Evolutionary conservation across 805 yeast species (phyloP).

Genomic region (Metschnikowia shivogae): DNA sequence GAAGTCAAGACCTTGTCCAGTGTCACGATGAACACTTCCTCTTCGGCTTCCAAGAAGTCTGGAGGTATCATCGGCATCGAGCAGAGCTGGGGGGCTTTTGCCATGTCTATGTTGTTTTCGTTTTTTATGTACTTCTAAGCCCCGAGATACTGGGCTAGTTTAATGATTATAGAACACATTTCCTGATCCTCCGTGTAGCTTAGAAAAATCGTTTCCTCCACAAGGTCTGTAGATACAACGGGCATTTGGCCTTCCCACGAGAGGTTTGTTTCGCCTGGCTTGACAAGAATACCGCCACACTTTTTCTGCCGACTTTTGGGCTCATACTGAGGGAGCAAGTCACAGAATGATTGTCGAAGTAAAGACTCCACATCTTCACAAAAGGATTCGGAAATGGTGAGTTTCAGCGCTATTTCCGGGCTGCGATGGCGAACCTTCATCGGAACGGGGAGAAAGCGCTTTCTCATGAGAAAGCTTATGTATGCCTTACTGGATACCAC

Average conservation of each 20-base stretch:
- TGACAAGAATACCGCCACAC: constrained; percentile 1
- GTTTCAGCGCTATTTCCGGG: neutral
- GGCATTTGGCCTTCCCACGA: constrained; percentile 6
- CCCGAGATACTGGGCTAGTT: constrained; percentile 1
- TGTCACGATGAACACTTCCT: constrained; percentile 21
- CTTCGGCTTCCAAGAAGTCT: constrained; percentile 23
- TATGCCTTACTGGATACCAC: constrained; percentile 22
- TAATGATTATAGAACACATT: constrained; percentile 6
- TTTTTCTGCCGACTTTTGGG: constrained; percentile 3
- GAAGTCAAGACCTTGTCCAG: constrained; percentile 25
- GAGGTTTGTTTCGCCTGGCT: neutral
- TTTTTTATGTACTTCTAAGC: constrained; percentile 9
- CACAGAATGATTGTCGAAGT: neutral
- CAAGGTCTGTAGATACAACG: constrained; percentile 15
- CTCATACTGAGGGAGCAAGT: neutral
- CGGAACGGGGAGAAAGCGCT: constrained; percentile 23
- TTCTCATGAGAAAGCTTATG: constrained; percentile 16
- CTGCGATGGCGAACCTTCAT: constrained; percentile 20
- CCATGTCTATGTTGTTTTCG: constrained; percentile 14
- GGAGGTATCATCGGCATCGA: constrained; percentile 15
- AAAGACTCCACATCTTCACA: neutral
- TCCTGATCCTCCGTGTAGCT: constrained; percentile 15
- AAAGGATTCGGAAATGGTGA: neutral
- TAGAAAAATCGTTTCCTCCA: constrained; percentile 11
- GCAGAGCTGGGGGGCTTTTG: constrained; percentile 9